A percentile compares a stretch with the other conserved stretches of the same genome.
phyloP scores from a whole-genome alignment of 352 stramenopile species.

The Phytophthora aleatoria region DNA sequence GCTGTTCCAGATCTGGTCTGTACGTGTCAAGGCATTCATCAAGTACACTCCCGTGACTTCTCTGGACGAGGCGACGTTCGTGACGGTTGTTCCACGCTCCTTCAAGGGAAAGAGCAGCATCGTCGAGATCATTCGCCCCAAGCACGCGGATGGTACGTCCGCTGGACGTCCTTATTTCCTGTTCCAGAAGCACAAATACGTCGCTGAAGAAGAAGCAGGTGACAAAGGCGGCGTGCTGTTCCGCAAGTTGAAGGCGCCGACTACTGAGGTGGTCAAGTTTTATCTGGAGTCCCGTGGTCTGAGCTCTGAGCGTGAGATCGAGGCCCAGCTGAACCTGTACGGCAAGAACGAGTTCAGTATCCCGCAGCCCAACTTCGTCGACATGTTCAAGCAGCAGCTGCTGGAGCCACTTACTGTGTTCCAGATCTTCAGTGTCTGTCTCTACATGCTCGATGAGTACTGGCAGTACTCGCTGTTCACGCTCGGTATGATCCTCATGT shows the following conservation, averaged over 20 bases:
- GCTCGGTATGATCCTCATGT: slow-evolving; percentile 97
- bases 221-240: slow-evolving; percentile 78
- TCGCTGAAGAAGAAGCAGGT: slow-evolving; percentile 60
- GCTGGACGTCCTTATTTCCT: slow-evolving; percentile 72
- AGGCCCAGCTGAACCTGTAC: slow-evolving; percentile 64
- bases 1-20: slow-evolving; percentile 89
- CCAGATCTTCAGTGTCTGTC: slow-evolving; percentile 97
- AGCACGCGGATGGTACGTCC: slow-evolving; percentile 37
- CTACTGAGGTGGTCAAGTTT: slow-evolving; percentile 59
- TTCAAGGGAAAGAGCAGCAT: slow-evolving; percentile 91
- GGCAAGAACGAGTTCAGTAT: slow-evolving; percentile 96
- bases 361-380: slow-evolving; percentile 93
- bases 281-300: slow-evolving; percentile 67
- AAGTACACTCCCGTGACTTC: slow-evolving; percentile 81
- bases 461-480: slow-evolving; percentile 99
- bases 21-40: slow-evolving; percentile 79
- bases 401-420: slow-evolving; percentile 99
- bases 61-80: slow-evolving; percentile 69
- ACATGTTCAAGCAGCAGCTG: slow-evolving; percentile 97
- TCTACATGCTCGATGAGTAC: slow-evolving; percentile 99
- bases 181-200: slow-evolving; percentile 92
- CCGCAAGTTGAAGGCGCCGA: slow-evolving; percentile 76
- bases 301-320: slow-evolving; percentile 43
- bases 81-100: slow-evolving; percentile 83
- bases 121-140: slow-evolving; percentile 58